Evolutionary conservation across 2,329 filamentous ascomycete species (phyloP), one percentile per base, ranked within the genome.

Genomic region (Epichloe bromicola): DNA sequence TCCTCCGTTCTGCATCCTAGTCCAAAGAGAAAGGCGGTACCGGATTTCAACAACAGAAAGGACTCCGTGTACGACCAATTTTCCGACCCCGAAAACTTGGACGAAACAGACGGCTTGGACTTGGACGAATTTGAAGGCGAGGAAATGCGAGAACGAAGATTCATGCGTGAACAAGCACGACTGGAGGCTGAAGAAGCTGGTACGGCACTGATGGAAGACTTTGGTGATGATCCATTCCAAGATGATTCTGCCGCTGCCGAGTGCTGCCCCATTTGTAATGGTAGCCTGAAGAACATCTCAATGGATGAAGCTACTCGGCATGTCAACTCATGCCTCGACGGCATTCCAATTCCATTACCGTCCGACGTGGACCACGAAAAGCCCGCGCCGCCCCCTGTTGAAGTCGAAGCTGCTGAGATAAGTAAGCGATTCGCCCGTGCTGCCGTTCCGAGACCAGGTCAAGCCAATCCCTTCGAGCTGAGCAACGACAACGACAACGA

Each of bases 251-350:
- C 58, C 19, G 56, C 60, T 51, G 57, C 63, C 8, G 58, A 65
- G 46, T 68, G 65, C 41, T 97, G 90, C 64, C 91, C 91, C 1
- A 82, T 97, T 30, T 97, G 93, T 65, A 79, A 77, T 58, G 72
- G 73, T 1, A 80, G 68, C 55, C 71, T 96, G 36, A 68, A 65
- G 15, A 82, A 80, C 0, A 64, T 83, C 12, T 78, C 71, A 51
- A 63, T 68, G 53, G 80, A 89, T 62, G 79, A 91, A 58, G 85
- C 83, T 10, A 86, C 85, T 6, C 70, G 84, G 2, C 93, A 98
- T 65, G 93, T 98, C 57, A 98, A 98, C 64, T 81, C 83, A 10
- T 98, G 93, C 66, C 74, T 98, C 2, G 93, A 98, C 63, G 88
- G 88, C 2, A 85, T 85, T 44, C 78, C 85, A 5, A 76, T 80